phyloP scores from a whole-genome alignment of 1,284 basidiomycete genomes.

The Afroboletus lepidellus region DNA sequence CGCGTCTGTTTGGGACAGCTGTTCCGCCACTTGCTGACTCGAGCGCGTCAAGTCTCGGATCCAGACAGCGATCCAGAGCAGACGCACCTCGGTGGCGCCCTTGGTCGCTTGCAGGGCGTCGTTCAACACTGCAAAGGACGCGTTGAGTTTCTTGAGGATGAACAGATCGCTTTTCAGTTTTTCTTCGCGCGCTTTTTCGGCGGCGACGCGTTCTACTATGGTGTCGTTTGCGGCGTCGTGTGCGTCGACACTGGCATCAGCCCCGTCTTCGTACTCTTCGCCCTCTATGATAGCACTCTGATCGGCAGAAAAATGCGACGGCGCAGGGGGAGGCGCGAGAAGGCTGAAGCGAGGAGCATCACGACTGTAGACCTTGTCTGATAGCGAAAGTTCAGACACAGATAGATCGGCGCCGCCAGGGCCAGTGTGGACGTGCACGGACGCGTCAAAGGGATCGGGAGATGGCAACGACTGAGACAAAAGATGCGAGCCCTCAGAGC shows the following conservation, averaged over 20 bases:
- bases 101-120: conserved; percentile 61
- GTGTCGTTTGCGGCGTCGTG: conserved; percentile 26
- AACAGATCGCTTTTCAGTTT: conserved; percentile 70
- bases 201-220: conserved; percentile 21
- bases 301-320: conserved; percentile 24
- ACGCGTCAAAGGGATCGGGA: conserved; percentile 32
- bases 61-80: not conserved
- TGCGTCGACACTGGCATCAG: conserved; percentile 17
- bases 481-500: conserved; percentile 39
- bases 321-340: conserved; percentile 38
- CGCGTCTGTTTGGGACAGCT: conserved; percentile 66
- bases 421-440: conserved; percentile 44
- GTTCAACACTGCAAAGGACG: conserved; percentile 62
- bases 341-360: conserved; percentile 40
- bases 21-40: conserved; percentile 56
- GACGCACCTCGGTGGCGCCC: conserved; percentile 62
- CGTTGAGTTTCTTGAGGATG: conserved; percentile 68
- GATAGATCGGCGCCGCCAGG: conserved; percentile 56
- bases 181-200: conserved; percentile 59
- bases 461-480: conserved; percentile 51
- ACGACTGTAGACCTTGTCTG: conserved; percentile 37
- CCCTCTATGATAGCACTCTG: conserved; percentile 29
- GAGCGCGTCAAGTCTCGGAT: not conserved
- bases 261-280: conserved; percentile 33
- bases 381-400: conserved; percentile 58